These are phyloP conservation scores for Coix lacrymajobi DNA, from an alignment of 176 grass and related monocot species.

Conservation along the genomic window DNA sequence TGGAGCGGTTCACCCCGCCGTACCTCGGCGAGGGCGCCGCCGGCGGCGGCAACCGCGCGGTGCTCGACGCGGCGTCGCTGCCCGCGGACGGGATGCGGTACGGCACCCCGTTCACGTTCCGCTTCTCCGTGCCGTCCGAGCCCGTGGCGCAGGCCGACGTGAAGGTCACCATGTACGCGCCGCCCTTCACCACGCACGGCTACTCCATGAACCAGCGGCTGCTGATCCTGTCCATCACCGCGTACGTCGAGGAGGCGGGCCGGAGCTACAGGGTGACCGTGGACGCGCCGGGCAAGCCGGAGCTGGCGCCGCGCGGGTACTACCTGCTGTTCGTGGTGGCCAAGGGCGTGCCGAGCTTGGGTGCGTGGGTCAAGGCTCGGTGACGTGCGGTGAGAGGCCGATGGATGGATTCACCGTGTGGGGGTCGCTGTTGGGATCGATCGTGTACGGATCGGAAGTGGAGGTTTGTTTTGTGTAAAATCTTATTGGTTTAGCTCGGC, in stretches of 20 bases:
- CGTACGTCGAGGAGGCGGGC: constrained; percentile 16
- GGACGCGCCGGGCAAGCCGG: constrained; percentile 38
- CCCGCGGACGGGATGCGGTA: constrained; percentile 46
- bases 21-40: constrained; percentile 37
- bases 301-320: constrained; percentile 65
- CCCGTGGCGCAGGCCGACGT: constrained; percentile 25
- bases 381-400: neutral
- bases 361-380: constrained; percentile 59
- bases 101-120: constrained; percentile 33
- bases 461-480: neutral
- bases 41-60: constrained; percentile 10
- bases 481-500: neutral
- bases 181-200: constrained; percentile 82
- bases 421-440: neutral
- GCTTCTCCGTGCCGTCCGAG: constrained; percentile 19
- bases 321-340: constrained; percentile 61
- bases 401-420: neutral
- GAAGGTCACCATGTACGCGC: constrained; percentile 78
- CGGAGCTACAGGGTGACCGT: constrained; percentile 23
- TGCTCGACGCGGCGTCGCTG: constrained; percentile 29
- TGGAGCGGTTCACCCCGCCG: constrained; percentile 69
- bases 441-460: neutral
- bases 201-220: constrained; percentile 86
- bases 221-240: constrained; percentile 46
- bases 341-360: constrained; percentile 52